phyloP scores from a whole-genome alignment of 805 yeast species.

The Zygoascus flipseniorum region DNA sequence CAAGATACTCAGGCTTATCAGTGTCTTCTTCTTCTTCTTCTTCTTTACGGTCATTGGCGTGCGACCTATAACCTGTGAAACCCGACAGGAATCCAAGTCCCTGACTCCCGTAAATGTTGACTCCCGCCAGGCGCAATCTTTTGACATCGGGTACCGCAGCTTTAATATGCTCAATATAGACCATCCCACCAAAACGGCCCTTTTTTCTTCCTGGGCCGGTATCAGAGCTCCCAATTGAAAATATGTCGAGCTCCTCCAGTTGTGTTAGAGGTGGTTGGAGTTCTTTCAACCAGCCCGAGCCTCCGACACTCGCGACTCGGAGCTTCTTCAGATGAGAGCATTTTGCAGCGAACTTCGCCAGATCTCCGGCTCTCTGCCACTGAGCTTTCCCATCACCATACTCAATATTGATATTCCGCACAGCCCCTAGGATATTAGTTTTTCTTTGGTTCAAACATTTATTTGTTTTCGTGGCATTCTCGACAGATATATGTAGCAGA shows the following conservation, averaged over 20 bases:
- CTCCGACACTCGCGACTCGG: background rate
- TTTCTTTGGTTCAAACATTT: background rate
- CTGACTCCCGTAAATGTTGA: background rate
- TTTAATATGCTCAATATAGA: background rate
- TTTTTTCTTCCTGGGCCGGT: background rate
- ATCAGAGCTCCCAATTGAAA: background rate
- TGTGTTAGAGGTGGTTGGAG: background rate
- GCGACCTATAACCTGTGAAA: background rate
- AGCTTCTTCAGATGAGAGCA: background rate
- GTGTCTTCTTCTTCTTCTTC: background rate
- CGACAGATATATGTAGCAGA: background rate
- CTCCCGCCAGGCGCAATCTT: background rate
- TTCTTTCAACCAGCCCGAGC: slow-evolving; percentile 1
- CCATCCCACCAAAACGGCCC: background rate
- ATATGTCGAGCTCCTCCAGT: background rate
- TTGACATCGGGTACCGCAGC: background rate
- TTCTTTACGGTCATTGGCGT: background rate
- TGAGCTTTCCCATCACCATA: background rate
- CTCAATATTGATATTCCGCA: background rate
- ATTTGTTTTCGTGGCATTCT: background rate
- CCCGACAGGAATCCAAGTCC: background rate
- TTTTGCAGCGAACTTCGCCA: background rate
- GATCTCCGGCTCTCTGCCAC: background rate
- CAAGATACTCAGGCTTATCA: background rate
- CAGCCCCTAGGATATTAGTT: background rate